Base-by-base conservation (phyloP, 2,329 filamentous ascomycete genomes). In the Calonectria hongkongensis region DNA sequence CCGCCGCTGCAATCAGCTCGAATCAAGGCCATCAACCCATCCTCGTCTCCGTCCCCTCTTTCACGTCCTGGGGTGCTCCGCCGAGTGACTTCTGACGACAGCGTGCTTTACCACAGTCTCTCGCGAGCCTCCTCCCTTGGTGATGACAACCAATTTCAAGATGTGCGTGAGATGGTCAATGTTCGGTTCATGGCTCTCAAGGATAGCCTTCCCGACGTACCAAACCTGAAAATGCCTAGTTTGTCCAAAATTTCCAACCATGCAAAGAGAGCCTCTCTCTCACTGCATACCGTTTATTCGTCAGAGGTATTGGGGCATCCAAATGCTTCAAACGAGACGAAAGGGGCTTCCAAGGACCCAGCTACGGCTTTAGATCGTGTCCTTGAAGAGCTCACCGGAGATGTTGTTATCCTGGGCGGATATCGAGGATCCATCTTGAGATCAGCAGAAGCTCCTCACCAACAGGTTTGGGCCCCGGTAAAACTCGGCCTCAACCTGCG, bases 401-500 rank as follows among this genome's bases (percentile, higher is more conserved):
- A 98, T 80, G 83, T 98, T 9, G 95, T 98, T 9, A 88, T 98
- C 36, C 89, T 98, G 81, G 96, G 96, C 25, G 96, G 96, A 16
- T 98, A 98, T 81, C 90, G 96, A 75, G 96, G 96, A 4, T 98
- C 96, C 0, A 89, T 98, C n/a, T 84, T 98, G 36, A 92, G 96
- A 36, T 97, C 95, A 13, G 93, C 95, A 13, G 92, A 95, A 74
- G 90, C 94, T 10, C 94, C 94, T 4, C 92, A 96, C 80, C 92
- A 95, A n/a, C 95, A 98, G 81, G 86, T 98, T 0, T 98, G 96
- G 96, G 94, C 97, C 2, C 96, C 96, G 0, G 93, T 98, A 80
- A 98, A 98, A 83, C 93, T 98, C 33, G 96, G 96, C 1, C 86
- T 98, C 64, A 98, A 98, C 78, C 90, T 98, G 73, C 93, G 96